These are phyloP conservation scores for Gentiana macrophylla DNA, from an alignment of 257 asterid genomes.

Conservation along the genomic window DNA sequence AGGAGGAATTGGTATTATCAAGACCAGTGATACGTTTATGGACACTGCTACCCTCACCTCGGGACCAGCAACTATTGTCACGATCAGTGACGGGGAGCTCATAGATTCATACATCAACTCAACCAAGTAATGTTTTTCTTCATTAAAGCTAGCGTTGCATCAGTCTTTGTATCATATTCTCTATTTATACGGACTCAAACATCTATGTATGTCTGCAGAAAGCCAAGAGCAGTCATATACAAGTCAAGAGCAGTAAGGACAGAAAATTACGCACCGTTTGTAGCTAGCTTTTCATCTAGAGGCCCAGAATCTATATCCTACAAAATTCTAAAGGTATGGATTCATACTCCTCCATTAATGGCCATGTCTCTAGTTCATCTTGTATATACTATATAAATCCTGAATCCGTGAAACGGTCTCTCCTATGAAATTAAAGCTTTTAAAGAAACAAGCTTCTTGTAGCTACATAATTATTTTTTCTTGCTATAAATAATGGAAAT, in stretches of 20 bases:
- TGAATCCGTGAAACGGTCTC: too few relatives aligned
- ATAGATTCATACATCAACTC: conserved; percentile 51
- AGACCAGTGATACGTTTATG: neutral
- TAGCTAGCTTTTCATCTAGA: conserved; percentile 69
- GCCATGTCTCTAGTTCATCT: neutral
- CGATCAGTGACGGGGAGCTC: conserved; percentile 17
- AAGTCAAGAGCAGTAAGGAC: conserved; percentile 25
- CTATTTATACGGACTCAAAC: neutral
- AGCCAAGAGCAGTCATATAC: conserved; percentile 44
- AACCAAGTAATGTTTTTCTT: conserved; percentile 29
- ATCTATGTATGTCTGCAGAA: conserved; percentile 14
- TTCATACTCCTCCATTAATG: neutral
- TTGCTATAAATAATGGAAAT: too few relatives aligned
- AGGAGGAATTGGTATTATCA: conserved; percentile 51
- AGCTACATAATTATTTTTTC: too few relatives aligned
- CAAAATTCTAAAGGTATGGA: conserved; percentile 59
- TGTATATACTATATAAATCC: neutral
- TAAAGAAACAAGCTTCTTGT: too few relatives aligned
- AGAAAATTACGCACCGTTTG: conserved; percentile 25
- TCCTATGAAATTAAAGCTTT: neutral
- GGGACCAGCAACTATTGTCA: conserved; percentile 28
- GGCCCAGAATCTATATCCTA: conserved; percentile 47
- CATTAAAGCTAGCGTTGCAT: too few relatives aligned
- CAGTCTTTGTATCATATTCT: too few relatives aligned
- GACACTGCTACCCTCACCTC: conserved; percentile 27